Evolutionary conservation across 768 basidiomycete genomes (phyloP), one percentile per base, ranked within the genome.

Genomic region (Mycena vitilis): DNA sequence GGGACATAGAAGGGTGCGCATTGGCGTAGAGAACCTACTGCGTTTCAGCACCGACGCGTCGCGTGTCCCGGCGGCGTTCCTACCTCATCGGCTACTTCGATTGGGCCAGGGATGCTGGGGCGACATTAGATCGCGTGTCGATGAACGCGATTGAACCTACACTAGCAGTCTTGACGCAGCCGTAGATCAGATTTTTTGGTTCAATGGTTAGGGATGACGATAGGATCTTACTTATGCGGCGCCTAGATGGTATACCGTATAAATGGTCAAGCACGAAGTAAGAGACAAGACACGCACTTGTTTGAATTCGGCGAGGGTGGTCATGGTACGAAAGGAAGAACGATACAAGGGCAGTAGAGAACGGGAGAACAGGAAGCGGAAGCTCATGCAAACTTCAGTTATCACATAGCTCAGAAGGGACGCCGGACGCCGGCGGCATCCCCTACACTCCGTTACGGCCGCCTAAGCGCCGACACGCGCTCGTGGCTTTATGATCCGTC

Each of bases 1-100:
- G 96, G 60, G 93, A 93, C 85, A 95, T 86, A 61, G 91, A 88
- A 0, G 95, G 95, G 73, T 94, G 94, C 0, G 98, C 97, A 84
- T 98, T 98, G 75, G 96, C 95, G 74, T 84, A 90, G 72, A 99
- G 90, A 66, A 99, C 96, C 86, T 92, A 72, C 23, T 18, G 18
- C 15, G 40, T 22, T 53, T 68, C 37, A 68, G 53, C 37, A 45
- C 48, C 51, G 60, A 59, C 62, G 65, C 66, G 64, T 60, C 66
- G 69, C 65, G 60, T 60, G 37, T 15, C 22, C 10, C 40, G 10
- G 52, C 30, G 30, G n/a, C 23, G 30, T 30, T 60, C 73, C 34
- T 63, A 81, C 81, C 71, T 85, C 84, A 76, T 87, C 85, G 42
- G 85, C 76, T 63, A 90, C 82, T 74, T 90, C 89, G 71, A 89